Percentiles rank a stretch among this genome's conserved stretches.
Conservation (phyloP, 192 early-diverging fungal species). For the Glomus cerebriforme region DNA sequence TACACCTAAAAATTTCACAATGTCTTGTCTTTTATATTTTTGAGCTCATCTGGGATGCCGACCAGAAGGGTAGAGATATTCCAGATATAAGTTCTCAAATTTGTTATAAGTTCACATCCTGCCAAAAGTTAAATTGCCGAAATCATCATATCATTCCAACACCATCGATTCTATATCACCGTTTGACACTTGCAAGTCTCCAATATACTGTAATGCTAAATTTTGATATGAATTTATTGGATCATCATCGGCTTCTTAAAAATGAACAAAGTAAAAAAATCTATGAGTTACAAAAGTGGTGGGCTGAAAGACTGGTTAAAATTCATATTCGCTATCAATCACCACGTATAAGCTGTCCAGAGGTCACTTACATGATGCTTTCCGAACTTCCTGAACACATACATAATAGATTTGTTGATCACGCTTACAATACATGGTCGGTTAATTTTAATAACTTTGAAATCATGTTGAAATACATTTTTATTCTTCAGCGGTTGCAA, state of each 20-base stretch:
- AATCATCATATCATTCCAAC: constrained; percentile 7
- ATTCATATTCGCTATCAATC: constrained; percentile 25
- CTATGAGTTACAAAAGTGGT: background rate
- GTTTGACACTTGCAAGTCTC: background rate
- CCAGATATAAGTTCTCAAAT: constrained; percentile 13
- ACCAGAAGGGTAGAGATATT: background rate
- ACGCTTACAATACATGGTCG: background rate
- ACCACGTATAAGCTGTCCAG: constrained; percentile 7
- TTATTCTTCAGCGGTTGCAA: background rate
- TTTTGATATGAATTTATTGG: background rate
- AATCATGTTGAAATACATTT: constrained; percentile 34
- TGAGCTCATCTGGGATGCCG: background rate
- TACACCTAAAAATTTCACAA: background rate
- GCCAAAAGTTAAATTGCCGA: background rate
- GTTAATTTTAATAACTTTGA: constrained; percentile 32
- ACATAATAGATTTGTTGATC: background rate
- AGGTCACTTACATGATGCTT: background rate
- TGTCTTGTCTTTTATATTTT: constrained; percentile 17
- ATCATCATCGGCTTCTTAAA: background rate
- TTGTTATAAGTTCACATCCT: background rate
- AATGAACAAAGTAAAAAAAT: background rate
- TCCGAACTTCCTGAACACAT: background rate
- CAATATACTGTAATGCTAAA: constrained; percentile 24
- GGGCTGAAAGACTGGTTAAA: constrained; percentile 15
- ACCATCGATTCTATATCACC: constrained; percentile 1